Base-by-base conservation (phyloP, 2,329 filamentous ascomycete species). In the Trichoderma atroviride region DNA sequence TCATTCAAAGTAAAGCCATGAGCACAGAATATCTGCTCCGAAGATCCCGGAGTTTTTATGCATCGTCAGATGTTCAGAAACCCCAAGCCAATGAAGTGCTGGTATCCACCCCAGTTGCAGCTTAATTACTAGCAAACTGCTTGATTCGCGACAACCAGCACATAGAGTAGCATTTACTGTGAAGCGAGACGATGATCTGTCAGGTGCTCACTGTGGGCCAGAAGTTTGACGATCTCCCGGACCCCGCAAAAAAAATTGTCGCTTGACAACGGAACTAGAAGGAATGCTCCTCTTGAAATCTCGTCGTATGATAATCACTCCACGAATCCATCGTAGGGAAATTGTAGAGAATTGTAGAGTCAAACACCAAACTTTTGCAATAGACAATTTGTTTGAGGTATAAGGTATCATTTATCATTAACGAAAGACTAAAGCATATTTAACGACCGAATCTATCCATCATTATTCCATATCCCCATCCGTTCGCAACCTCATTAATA, bases 321-420 rank as follows among this genome's bases (percentile, higher is more conserved):
- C 31, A 67, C 22, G 40, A 40, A 16, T 11, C 16, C 35, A 47
- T 35, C 33, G 10, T 37, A 24, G 27, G 33, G 7, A 33, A 4
- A 47, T 35, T 47, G 10, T 37, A 24, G 27, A 47, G 13, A 33
- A 7, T 22, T 37, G 29, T n/a, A 24, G 22, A 6, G 7, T 50
- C 11, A 50, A 58, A 5, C 63, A 31, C 29, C 14, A 50, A 27
- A n/a, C 0, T 19, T 22, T 29, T 58, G 37, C 5, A 33, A 22
- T n/a, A 40, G 22, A 40, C 19, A 56, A 43, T 43, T 13, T 50
- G 14, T 29, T 43, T 43, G 16, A n/a, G 40, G 35, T 67, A 29
- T 59, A n/a, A 58, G 55, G 55, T 67, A 67, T 67, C 40, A 67
- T 59, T 59, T 52, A 67, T 59, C 64, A 59, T 67, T 58, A 67